phyloP scores from a whole-genome alignment of 176 grass and related monocot genomes.

The Hyparrhenia diplandra region DNA sequence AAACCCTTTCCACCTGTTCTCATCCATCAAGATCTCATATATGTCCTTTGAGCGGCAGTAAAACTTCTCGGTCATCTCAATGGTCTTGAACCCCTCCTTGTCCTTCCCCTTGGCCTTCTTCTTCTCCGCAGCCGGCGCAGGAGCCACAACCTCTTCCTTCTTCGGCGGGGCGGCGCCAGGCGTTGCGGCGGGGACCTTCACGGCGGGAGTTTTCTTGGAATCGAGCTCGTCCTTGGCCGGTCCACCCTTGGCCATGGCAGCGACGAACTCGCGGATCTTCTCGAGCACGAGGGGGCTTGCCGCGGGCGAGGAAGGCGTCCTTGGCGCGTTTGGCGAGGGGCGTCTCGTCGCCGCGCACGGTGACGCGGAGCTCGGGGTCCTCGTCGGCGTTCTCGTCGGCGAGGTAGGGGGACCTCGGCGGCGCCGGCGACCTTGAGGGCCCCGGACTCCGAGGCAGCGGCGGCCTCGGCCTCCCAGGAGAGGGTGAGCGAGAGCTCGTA shows the following conservation, averaged over 20 bases:
- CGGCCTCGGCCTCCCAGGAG: slow-evolving; percentile 77
- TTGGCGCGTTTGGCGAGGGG: slow-evolving; percentile 78
- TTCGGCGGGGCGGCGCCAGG: not conserved
- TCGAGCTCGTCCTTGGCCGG: slow-evolving; percentile 86
- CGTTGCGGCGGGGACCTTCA: not conserved
- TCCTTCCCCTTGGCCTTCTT: slow-evolving; percentile 70
- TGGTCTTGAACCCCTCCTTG: slow-evolving; percentile 90
- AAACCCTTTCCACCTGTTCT: slow-evolving; percentile 97
- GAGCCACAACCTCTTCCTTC: slow-evolving; percentile 27
- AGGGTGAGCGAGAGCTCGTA: slow-evolving; percentile 88
- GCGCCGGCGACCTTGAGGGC: slow-evolving; percentile 55
- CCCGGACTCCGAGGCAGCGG: slow-evolving; percentile 38
- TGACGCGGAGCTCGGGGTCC: slow-evolving; percentile 80
- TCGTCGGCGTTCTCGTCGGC: slow-evolving; percentile 94
- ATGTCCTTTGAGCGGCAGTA: slow-evolving; percentile 76
- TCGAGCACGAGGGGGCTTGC: slow-evolving; percentile 76
- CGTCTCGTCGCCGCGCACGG: slow-evolving; percentile 67
- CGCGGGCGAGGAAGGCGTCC: slow-evolving; percentile 74
- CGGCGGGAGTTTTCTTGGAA: slow-evolving; percentile 46
- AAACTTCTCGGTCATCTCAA: slow-evolving; percentile 86
- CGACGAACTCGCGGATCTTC: slow-evolving; percentile 73
- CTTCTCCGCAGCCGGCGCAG: slow-evolving; percentile 16
- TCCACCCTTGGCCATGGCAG: slow-evolving; percentile 73
- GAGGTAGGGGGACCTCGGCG: slow-evolving; percentile 86
- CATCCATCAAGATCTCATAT: slow-evolving; percentile 97